These are phyloP conservation scores for Claviceps fusiformis DNA, from an alignment of 2,329 filamentous ascomycete genomes.

Conservation along the genomic window DNA sequence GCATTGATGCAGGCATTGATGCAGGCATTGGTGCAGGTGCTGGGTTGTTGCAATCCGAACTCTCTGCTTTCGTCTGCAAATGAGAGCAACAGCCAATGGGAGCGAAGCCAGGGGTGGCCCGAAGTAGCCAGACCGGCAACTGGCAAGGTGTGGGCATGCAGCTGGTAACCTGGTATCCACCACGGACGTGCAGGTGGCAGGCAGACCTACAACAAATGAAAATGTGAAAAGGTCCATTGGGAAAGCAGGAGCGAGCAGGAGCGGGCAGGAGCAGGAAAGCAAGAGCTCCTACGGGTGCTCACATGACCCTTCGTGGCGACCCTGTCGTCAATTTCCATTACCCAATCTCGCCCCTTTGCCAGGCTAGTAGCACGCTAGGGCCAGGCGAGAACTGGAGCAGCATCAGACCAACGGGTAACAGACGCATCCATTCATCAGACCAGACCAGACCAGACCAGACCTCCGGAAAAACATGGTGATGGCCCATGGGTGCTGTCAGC, in stretches of 20 bases:
- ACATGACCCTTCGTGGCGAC: slow-evolving; percentile 7
- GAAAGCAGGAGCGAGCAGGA: background rate
- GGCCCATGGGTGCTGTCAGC: no score
- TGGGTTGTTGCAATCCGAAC: no score
- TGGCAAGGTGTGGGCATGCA: background rate
- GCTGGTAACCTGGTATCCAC: background rate
- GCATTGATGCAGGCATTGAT: no score
- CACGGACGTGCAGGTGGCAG: background rate
- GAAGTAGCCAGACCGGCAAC: background rate
- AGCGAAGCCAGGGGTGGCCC: background rate
- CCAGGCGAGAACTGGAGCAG: background rate
- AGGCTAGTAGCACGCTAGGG: slow-evolving; percentile 4
- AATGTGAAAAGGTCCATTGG: background rate
- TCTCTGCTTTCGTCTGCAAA: no score
- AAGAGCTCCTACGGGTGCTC: slow-evolving; percentile 2
- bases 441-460: background rate
- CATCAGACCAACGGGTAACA: background rate
- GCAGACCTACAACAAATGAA: background rate
- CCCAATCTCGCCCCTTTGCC: slow-evolving; percentile 4
- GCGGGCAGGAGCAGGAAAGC: background rate
- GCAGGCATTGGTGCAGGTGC: no score
- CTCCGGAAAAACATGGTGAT: no score
- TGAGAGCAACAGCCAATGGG: background rate
- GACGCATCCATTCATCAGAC: no score
- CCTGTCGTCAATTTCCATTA: slow-evolving; percentile 8